These are phyloP conservation scores for Nematocida homosporus DNA, from an alignment of 371 early-diverging fungal species.

Conservation along the genomic window DNA sequence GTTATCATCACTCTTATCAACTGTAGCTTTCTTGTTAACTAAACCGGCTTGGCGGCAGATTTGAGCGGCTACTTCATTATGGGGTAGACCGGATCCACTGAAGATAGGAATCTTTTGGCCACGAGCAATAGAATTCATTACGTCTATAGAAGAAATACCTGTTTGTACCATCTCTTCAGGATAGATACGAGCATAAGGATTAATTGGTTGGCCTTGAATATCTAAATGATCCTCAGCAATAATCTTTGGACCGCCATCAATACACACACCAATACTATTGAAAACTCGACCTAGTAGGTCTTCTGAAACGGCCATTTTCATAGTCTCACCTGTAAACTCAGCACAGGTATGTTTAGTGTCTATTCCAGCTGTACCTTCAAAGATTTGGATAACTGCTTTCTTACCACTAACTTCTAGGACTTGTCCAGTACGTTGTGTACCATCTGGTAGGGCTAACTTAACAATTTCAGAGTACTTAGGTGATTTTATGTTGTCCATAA, in stretches of 20 bases:
- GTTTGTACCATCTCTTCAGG: conserved; percentile 99
- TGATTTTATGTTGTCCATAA: conserved; percentile 94
- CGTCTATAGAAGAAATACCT: conserved; percentile 98
- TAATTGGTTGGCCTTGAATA: conserved; percentile 92
- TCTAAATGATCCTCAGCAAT: conserved; percentile 96
- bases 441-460: conserved; percentile 89
- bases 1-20: conserved; percentile 95
- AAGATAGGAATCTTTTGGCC: conserved; percentile 99
- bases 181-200: conserved; percentile 95
- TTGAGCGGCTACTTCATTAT: conserved; percentile 99
- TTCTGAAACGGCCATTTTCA: conserved; percentile 93
- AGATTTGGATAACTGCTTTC: conserved; percentile 95
- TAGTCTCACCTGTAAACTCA: conserved; percentile 90
- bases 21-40: conserved; percentile 89
- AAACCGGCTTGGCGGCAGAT: conserved; percentile 99
- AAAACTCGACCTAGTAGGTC: conserved; percentile 98
- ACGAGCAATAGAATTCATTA: conserved; percentile 99
- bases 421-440: conserved; percentile 87
- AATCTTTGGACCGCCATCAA: conserved; percentile 96
- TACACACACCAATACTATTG: conserved; percentile 96
- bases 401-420: conserved; percentile 96
- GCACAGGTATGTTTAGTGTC: conserved; percentile 92
- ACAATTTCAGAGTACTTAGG: conserved; percentile 97
- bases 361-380: conserved; percentile 96
- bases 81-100: conserved; percentile 97